Base-by-base conservation (phyloP, 352 stramenopile species). In the Pythium pyrilobum region DNA sequence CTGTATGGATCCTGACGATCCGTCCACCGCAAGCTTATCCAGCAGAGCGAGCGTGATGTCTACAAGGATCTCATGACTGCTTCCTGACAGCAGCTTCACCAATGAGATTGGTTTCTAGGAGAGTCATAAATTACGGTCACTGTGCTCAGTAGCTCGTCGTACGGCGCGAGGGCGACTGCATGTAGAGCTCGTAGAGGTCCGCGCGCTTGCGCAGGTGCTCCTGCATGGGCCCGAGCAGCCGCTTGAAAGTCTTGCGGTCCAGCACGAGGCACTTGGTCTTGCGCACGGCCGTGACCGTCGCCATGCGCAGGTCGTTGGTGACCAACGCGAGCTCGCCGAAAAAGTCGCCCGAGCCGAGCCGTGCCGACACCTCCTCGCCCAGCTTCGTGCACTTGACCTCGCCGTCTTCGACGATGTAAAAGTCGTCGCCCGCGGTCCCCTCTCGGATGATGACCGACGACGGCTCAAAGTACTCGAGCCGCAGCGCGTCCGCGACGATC, bases 271-370 rank as follows among this genome's bases (percentile, higher is more conserved):
- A 83, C 61, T 93, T 95, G 45, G 69, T 74, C 39, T 82, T 76
- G 37, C 77, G 77, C 48, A 87, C 72, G 42, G 89, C 82, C 46
- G 74, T 95, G 28, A 97, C 86, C 16, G 89, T 97, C 20, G 89
- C 92, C 62, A 95, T 87, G 41, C 89, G 81, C 32, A 77, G 64
- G 51, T 96, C 91, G 56, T 81, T 74, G 11, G 83, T 92, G 9
- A 97, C 73, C 11, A 98, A 76, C 34, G 92, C 89, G 38, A 98
- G 89, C 62, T 92, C 77, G 11, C 82, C 78, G 48, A 89, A 87
- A 52, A 81, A 87, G 42, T 87, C 72, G 12, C 77, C 74, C 10
- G 70, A 62, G 36, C 66, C 72, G 16, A 93, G 70, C 21, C 69
- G 60, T 25, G 77, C 71, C 11, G 81, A 83, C 18, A 87, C 68